Conservation (phyloP, 768 basidiomycete species). For the Panellus pusillus region DNA sequence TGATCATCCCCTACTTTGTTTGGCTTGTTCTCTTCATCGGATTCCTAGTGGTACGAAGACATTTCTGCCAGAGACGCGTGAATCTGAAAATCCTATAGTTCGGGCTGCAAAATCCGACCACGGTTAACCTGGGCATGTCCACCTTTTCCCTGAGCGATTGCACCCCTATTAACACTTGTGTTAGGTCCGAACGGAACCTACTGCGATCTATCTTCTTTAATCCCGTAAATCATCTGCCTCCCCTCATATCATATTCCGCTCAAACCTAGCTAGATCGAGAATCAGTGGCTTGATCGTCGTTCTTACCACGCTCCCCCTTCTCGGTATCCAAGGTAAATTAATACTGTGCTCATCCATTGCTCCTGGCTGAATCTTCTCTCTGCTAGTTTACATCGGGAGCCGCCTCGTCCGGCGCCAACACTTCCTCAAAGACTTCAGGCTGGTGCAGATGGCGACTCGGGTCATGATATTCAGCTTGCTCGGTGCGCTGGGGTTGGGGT, state of each 20-base stretch:
- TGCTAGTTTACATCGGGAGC: slow-evolving; percentile 25
- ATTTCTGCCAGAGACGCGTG: neutral
- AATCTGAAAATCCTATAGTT: slow-evolving; percentile 19
- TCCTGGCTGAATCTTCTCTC: neutral
- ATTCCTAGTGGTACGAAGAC: slow-evolving; percentile 22
- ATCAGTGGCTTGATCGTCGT: slow-evolving; percentile 29
- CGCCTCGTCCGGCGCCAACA: slow-evolving; percentile 28
- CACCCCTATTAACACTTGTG: neutral
- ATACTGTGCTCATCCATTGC: neutral
- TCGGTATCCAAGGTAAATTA: slow-evolving; percentile 26
- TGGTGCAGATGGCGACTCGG: slow-evolving; percentile 26
- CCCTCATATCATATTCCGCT: neutral
- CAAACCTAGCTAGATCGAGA: slow-evolving; percentile 22
- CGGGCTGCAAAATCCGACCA: slow-evolving; percentile 22
- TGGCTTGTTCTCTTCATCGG: slow-evolving; percentile 29
- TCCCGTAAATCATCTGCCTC: slow-evolving; percentile 17
- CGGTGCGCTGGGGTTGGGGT: slow-evolving; percentile 29
- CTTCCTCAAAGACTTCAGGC: slow-evolving; percentile 4
- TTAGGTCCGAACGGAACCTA: slow-evolving; percentile 30
- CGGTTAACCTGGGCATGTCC: slow-evolving; percentile 21
- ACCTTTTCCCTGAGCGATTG: neutral
- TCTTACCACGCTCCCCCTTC: slow-evolving; percentile 20
- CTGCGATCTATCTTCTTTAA: slow-evolving; percentile 27
- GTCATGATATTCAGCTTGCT: slow-evolving; percentile 32
- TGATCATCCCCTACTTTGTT: slow-evolving; percentile 27